phyloP scores from a whole-genome alignment of 2,329 filamentous ascomycete species.

The Verticillium isaacii region DNA sequence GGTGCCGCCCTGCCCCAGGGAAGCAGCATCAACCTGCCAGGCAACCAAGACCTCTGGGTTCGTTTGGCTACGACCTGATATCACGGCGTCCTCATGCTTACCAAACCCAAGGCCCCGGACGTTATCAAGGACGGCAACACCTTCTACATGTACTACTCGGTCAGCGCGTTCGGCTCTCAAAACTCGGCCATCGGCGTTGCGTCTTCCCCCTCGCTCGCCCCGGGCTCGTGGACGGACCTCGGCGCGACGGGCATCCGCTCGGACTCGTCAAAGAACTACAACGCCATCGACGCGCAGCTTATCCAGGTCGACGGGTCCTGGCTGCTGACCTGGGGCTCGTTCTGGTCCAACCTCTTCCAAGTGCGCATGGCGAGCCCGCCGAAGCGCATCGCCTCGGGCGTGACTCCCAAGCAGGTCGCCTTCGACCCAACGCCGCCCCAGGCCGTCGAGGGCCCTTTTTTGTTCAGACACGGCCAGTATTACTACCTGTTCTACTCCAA shows the following conservation, averaged over 20 bases:
- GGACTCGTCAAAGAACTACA: conserved; percentile 38
- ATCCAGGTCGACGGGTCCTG: conserved; percentile 29
- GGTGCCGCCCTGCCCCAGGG: conserved; percentile 32
- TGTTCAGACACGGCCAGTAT: conserved; percentile 49
- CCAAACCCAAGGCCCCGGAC: conserved; percentile 53
- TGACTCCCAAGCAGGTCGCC: conserved; percentile 29
- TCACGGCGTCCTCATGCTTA: not conserved
- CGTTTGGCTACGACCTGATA: not conserved
- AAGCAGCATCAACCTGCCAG: conserved; percentile 32
- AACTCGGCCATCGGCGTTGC: conserved; percentile 56
- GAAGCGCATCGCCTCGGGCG: conserved; percentile 18
- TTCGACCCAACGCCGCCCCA: conserved; percentile 38
- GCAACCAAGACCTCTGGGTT: conserved; percentile 39
- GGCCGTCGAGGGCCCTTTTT: conserved; percentile 48
- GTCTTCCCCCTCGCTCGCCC: conserved; percentile 39
- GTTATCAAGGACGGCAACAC: conserved; percentile 48
- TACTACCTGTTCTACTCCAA: conserved; percentile 62
- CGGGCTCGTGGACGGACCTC: conserved; percentile 55
- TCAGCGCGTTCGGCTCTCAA: conserved; percentile 58
- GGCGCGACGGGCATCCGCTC: conserved; percentile 50
- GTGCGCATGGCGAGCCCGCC: conserved; percentile 39
- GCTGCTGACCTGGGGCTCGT: conserved; percentile 61
- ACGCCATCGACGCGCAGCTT: conserved; percentile 57
- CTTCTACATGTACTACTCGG: conserved; percentile 66
- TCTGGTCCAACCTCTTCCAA: conserved; percentile 63